Base-by-base conservation (phyloP, 1,139 yeast species). In the Insectozyma bohioensis region DNA sequence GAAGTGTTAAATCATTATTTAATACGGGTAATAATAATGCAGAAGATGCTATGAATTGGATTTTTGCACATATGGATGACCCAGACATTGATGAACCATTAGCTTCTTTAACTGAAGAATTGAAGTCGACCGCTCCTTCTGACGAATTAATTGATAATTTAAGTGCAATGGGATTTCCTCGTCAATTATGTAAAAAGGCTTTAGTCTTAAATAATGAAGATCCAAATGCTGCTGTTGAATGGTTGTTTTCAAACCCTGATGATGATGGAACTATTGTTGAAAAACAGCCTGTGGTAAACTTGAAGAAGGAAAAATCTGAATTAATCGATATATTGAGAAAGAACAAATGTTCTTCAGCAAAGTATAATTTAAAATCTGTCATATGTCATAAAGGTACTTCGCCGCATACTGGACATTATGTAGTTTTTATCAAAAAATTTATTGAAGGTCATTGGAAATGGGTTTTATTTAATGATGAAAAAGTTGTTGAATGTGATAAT, bases 391-490 rank as follows among this genome's bases (percentile, higher is more conserved):
- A 92, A 56, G 99, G 99, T 8, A 72, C 83, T 1, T 86, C 96
- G 12, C 86, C 92, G 1, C 97, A 92, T 42, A 87, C 97, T 0
- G 98, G 98, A 0, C 99, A 92, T 56, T 92, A 92, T 54, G 97
- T 94, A 24, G 90, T 84, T 1, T 92, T 85, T 49, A 68, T 88
- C 28, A 75, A 75, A 43, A 46, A 52, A 20, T 36, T 54, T 0
- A 58, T 68, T 1, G 67, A 67, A 4, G 67, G 62, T 1, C 58
- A 58, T 28, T 60, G 49, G n/a, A 63, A 67, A 37, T 90, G 97
- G 97, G 82, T 85, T 0, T 64, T 92, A 39, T 92, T 80, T 63
- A 92, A 92, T 49, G 99, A 92, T 54, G 99, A 92, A 51, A 90
- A 88, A 56, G 95, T 92, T 9, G 95, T 86, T 6, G 61, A 72